phyloP scores from a whole-genome alignment of 2,329 filamentous ascomycete genomes.

The Fusarium virguliforme region DNA sequence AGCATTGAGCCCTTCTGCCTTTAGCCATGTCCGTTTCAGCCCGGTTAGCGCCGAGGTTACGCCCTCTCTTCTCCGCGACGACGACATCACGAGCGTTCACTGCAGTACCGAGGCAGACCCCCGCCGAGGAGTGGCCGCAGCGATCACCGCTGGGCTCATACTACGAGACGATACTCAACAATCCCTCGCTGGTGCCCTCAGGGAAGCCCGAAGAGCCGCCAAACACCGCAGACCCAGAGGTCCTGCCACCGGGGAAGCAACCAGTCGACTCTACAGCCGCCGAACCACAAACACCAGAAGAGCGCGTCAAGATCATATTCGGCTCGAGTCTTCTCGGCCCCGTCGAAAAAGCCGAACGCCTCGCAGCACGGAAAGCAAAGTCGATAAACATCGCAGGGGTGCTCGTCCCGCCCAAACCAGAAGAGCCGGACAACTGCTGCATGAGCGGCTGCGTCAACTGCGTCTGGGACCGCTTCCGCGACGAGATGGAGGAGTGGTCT shows the following conservation, averaged over 20 bases:
- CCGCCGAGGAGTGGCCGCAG: slow-evolving; percentile 55
- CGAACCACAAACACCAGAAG: slow-evolving; percentile 62
- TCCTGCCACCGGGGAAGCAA: slow-evolving; percentile 34
- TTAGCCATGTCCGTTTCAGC: slow-evolving; percentile 53
- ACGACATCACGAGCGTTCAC: slow-evolving; percentile 50
- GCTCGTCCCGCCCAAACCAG: slow-evolving; percentile 84
- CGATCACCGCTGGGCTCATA: slow-evolving; percentile 69
- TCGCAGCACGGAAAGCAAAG: slow-evolving; percentile 70
- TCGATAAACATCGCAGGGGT: slow-evolving; percentile 83
- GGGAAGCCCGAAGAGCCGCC: slow-evolving; percentile 64
- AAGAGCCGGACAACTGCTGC: slow-evolving; percentile 97
- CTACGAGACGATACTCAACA: slow-evolving; percentile 71
- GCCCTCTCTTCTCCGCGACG: slow-evolving; percentile 48
- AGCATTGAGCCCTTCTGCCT: background rate
- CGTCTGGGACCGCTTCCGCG: slow-evolving; percentile 92
- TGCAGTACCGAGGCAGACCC: slow-evolving; percentile 36
- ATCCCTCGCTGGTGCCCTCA: slow-evolving; percentile 59
- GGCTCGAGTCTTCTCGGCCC: slow-evolving; percentile 84
- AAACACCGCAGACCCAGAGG: slow-evolving; percentile 55
- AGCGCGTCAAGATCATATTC: slow-evolving; percentile 81
- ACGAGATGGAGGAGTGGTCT: slow-evolving; percentile 94
- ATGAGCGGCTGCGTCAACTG: slow-evolving; percentile 99
- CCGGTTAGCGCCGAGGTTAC: slow-evolving; percentile 53
- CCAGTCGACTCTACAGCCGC: slow-evolving; percentile 45
- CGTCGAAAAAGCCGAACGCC: slow-evolving; percentile 75